Conservation (phyloP, 495 filamentous ascomycete genomes). For the Aspergillus diversus region DNA sequence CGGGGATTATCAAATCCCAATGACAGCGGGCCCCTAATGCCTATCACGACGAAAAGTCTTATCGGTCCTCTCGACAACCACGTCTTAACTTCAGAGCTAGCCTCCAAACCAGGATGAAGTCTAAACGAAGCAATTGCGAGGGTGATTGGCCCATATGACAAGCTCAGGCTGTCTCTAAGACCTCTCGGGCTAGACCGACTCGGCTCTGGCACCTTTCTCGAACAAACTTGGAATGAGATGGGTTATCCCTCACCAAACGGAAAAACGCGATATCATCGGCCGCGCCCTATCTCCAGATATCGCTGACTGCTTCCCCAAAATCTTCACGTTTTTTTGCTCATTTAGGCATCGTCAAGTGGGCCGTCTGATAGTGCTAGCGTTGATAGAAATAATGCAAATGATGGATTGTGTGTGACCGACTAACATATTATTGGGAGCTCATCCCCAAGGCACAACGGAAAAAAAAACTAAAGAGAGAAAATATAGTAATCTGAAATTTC, state of each 20-base stretch:
- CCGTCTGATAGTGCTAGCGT: neutral
- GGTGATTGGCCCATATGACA: neutral
- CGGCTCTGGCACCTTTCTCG: neutral
- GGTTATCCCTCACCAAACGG: neutral
- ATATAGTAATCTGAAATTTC: slow-evolving; percentile 29
- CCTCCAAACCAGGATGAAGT: neutral
- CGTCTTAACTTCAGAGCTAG: neutral
- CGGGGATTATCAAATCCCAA: slow-evolving; percentile 18
- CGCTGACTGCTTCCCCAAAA: neutral
- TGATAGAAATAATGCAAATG: neutral
- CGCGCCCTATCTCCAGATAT: slow-evolving; percentile 6
- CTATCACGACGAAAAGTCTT: slow-evolving; percentile 24
- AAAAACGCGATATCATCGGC: slow-evolving; percentile 4
- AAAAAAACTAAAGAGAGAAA: slow-evolving; percentile 32
- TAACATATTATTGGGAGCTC: slow-evolving; percentile 22
- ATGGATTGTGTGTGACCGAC: slow-evolving; percentile 14
- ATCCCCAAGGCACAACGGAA: slow-evolving; percentile 8
- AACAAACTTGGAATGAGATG: neutral
- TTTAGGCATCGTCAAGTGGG: slow-evolving; percentile 1
- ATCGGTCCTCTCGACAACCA: slow-evolving; percentile 8
- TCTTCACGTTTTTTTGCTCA: neutral
- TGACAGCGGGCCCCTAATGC: slow-evolving; percentile 10
- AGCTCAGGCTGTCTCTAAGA: neutral
- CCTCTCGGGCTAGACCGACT: neutral
- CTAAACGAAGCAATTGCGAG: neutral